Evolutionary conservation across 2,329 filamentous ascomycete species (phyloP), one percentile per base, ranked within the genome.

Genomic region (Xylariales sp.): DNA sequence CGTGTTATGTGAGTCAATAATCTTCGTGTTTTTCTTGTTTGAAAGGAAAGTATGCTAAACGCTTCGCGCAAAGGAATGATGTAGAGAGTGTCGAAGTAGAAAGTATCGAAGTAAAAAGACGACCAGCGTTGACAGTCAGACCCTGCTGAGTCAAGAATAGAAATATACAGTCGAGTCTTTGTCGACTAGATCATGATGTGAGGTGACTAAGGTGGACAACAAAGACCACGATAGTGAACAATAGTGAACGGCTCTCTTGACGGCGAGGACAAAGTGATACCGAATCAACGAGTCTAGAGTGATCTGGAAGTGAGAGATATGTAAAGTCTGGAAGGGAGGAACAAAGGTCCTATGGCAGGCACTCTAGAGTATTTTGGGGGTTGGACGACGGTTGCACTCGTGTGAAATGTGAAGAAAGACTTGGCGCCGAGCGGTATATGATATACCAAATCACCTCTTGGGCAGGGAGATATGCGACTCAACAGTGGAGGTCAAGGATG

Each of bases 81-180:
- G 15, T 7, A 12, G 12, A 10, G 22, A 16, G 11, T 10, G 14
- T 24, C 15, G 28, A 18, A 11, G 16, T 28, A 10, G 11, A 9
- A n/a, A 31, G 31, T 29, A 5, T 39, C 16, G 38, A 24, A 40
- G 24, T 37, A 31, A 36, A 44, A 45, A 43, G 39, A 48, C 46
- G 48, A 46, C 42, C 34, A 44, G 46, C 46, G 47, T 45, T 24
- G 21, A 44, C 19, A 27, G 36, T 38, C 46, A 48, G 43, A 10
- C 35, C 39, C 37, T 21, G 35, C 45, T 48, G 45, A 44, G 31
- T 43, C 27, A 44, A 27, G 45, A 48, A 52, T 41, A 52, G 51
- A 52, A 55, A 48, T 50, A 54, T 38, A 32, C 41, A 38, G 36
- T 47, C 43, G 34, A 27, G 15, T 20, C 32, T 42, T 29, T 24